Conservation (phyloP, 768 basidiomycete genomes). For the Leccinum subtestaceum region DNA sequence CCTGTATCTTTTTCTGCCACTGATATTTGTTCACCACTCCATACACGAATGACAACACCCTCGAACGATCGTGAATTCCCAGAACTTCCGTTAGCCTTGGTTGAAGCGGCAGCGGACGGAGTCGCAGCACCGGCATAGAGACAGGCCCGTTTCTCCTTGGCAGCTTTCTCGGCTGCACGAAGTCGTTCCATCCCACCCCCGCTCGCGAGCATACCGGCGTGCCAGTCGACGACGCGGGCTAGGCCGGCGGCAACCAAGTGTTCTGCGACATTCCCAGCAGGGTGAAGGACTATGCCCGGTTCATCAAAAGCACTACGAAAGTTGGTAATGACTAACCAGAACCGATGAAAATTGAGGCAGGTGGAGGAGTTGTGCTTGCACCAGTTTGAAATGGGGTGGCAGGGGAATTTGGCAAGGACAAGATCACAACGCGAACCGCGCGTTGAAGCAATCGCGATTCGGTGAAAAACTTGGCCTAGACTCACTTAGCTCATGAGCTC, state of each 20-base stretch:
- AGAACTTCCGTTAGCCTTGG: conserved; percentile 46
- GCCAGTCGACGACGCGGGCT: conserved; percentile 95
- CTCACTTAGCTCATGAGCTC: conserved; percentile 3
- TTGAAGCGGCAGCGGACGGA: conserved; percentile 31
- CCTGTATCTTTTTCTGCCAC: conserved; percentile 68
- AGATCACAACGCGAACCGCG: conserved; percentile 68
- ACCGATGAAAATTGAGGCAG: conserved; percentile 88
- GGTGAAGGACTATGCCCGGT: conserved; percentile 64
- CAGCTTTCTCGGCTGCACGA: conserved; percentile 76
- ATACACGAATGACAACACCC: conserved; percentile 78
- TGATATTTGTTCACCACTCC: conserved; percentile 91
- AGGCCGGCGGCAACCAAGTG: conserved; percentile 81
- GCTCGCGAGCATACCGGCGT: conserved; percentile 88
- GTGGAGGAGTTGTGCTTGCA: conserved; percentile 50
- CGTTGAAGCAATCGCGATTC: conserved; percentile 85
- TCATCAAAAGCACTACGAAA: background rate
- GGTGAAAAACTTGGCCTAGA: conserved; percentile 88
- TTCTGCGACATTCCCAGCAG: conserved; percentile 92
- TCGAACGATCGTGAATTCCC: conserved; percentile 63
- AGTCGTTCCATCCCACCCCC: conserved; percentile 86
- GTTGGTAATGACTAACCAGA: conserved; percentile 46
- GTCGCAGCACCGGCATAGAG: conserved; percentile 62
- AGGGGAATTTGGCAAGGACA: conserved; percentile 76
- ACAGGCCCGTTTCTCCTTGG: conserved; percentile 69
- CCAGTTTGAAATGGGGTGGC: conserved; percentile 78